Evolutionary conservation across 305 asterid genomes (phyloP).

Genomic region (Solanum hybrid): DNA sequence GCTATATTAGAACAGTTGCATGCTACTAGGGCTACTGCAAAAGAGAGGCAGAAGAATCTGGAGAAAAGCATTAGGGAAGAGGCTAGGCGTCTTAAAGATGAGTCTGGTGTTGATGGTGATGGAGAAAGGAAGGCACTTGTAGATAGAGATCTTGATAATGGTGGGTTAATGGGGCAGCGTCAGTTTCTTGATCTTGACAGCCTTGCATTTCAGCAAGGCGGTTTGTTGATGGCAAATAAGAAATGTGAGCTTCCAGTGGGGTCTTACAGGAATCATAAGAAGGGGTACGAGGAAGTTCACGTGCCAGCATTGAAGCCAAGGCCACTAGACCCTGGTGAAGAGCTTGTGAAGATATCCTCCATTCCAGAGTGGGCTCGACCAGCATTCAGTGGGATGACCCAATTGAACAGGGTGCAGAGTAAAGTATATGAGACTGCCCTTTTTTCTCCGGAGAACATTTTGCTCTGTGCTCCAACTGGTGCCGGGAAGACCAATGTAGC

Average conservation of each 20-base stretch:
- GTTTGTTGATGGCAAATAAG: conserved; percentile 72
- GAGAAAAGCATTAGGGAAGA: conserved; percentile 95
- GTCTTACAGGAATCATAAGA: conserved; percentile 58
- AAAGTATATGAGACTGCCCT: conserved; percentile 86
- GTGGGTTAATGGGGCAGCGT: conserved; percentile 82
- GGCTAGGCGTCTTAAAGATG: conserved; percentile 88
- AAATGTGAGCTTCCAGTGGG: conserved; percentile 89
- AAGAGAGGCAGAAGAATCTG: conserved; percentile 87
- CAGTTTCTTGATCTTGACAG: conserved; percentile 81
- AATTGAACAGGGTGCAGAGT: conserved; percentile 91
- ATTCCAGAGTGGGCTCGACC: conserved; percentile 96
- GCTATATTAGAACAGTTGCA: conserved; percentile 91
- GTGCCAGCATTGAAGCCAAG: conserved; percentile 83
- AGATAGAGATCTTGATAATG: conserved; percentile 80
- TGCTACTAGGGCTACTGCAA: conserved; percentile 95
- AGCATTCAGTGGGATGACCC: conserved; percentile 81
- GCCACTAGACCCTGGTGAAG: conserved; percentile 59
- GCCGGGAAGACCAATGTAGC: conserved; percentile 99
- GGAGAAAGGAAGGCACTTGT: conserved; percentile 30
- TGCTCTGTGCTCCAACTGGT: conserved; percentile 97
- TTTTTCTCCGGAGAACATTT: conserved; percentile 61
- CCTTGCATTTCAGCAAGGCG: conserved; percentile 84
- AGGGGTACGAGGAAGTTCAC: conserved; percentile 94
- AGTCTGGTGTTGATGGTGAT: conserved; percentile 57
- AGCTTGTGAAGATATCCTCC: conserved; percentile 57